Base-by-base conservation (phyloP, 2,329 filamentous ascomycete species). In the Cladosporium velox region DNA sequence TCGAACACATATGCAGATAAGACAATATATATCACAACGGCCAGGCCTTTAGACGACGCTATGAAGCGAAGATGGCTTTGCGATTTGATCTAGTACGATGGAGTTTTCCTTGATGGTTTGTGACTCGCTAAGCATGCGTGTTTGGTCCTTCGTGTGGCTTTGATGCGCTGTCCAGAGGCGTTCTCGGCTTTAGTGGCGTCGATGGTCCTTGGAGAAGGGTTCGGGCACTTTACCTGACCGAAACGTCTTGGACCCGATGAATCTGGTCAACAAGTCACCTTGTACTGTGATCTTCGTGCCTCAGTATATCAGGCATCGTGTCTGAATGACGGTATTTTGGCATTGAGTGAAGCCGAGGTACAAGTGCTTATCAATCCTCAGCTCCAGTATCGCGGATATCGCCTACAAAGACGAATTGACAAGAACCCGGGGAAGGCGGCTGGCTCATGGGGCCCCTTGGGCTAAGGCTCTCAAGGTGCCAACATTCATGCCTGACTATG, bases 1-100 rank as follows among this genome's bases (percentile, higher is more conserved):
- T 55, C 52, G 52, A 55, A 55, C 52, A 32, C 3, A 32, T 54
- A 21, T 55, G 52, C 52, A 55, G 18, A 55, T 34, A 55, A 55
- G 52, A 34, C 52, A 30, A 55, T 8, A 34, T 14, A n/a, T 6
- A 32, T 32, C 18, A 55, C 52, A 55, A 8, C 10, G 52, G 28
- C 52, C 18, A 55, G 52, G 52, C 52, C 52, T 55, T 12, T 1
- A 34, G n/a, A 21, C 18, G 18, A 32, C 3, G 18, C 2, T 21
- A 30, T 24, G 5, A 34, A n/a, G 26, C 51, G 24, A 54, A 26
- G 11, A 30, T 8, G 15, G 26, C 51, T 54, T 54, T 34, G 52
- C n/a, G 52, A 30, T 11, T 1, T 12, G n/a, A 47, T 21, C 41
- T 12, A 47, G n/a, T 21, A n/a, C n/a, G 12, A n/a, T 47, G 41